Evolutionary conservation across 345 rosid species (phyloP).

Genomic region (Lepidium africanum): DNA sequence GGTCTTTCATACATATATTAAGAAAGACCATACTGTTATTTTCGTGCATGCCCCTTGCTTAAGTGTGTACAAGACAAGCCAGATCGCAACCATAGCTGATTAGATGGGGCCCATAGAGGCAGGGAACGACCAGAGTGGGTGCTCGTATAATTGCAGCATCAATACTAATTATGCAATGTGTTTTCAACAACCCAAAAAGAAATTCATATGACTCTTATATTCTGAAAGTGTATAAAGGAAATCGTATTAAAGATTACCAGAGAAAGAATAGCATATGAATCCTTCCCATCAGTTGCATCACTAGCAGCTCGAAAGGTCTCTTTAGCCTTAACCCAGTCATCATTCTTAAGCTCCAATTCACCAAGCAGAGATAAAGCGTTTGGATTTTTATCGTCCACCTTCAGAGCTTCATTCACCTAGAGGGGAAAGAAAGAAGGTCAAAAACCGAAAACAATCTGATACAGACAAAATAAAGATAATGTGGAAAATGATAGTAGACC

Average conservation of each 20-base stretch:
- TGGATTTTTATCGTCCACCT: conserved; percentile 77
- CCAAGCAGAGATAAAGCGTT: conserved; percentile 95
- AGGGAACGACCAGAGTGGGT: background rate
- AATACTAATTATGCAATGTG: background rate
- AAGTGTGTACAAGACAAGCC: background rate
- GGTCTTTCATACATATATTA: background rate
- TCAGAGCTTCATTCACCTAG: conserved; percentile 87
- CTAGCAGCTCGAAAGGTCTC: conserved; percentile 94
- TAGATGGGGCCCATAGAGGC: background rate
- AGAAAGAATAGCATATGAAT: conserved; percentile 87
- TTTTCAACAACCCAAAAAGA: background rate
- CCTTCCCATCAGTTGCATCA: conserved; percentile 93
- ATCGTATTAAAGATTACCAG: conserved; percentile 41
- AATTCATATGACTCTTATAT: background rate
- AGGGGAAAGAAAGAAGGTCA: conserved; percentile 1
- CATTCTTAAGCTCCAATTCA: conserved; percentile 95
- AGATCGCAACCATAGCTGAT: background rate
- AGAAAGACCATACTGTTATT: background rate
- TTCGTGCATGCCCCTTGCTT: background rate
- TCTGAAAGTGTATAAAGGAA: background rate
- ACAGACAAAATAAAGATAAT: background rate
- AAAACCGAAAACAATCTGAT: conserved; percentile 1
- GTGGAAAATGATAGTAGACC: conserved; percentile 37
- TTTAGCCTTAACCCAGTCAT: conserved; percentile 99
- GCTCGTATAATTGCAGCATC: background rate